Conservation (phyloP, 495 filamentous ascomycete genomes). For the Penicillium verhagenii region DNA sequence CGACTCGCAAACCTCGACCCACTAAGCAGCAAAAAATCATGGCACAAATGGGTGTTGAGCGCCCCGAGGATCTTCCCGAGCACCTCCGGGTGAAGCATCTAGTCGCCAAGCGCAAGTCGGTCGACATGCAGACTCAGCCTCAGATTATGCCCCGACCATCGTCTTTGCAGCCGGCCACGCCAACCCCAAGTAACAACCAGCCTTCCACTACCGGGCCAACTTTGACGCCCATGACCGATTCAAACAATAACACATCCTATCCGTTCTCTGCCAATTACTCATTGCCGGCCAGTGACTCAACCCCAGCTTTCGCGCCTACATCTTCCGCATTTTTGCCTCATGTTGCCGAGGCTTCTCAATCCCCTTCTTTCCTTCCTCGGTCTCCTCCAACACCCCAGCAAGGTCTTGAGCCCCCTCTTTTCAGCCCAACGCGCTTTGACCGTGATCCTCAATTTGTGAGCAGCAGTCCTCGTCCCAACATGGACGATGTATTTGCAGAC, state of each 20-base stretch:
- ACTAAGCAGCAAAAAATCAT: conserved; percentile 98
- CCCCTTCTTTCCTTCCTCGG: conserved; percentile 42
- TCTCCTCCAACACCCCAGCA: conserved; percentile 41
- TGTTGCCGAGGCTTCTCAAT: conserved; percentile 30
- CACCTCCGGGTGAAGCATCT: conserved; percentile 74
- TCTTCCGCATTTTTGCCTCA: conserved; percentile 44
- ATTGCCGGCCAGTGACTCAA: conserved; percentile 36
- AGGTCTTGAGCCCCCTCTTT: conserved; percentile 39
- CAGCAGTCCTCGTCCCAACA: conserved; percentile 44
- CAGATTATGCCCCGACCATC: conserved; percentile 17
- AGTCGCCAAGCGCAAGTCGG: conserved; percentile 50
- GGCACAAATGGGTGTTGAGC: conserved; percentile 77
- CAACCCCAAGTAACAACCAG: conserved; percentile 23
- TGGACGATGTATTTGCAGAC: conserved; percentile 50
- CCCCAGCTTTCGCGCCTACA: conserved; percentile 40
- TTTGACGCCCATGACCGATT: conserved; percentile 35
- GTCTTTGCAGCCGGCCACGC: conserved; percentile 30
- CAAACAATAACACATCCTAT: conserved; percentile 30
- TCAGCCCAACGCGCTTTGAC: conserved; percentile 39
- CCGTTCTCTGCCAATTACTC: conserved; percentile 45
- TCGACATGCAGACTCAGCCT: conserved; percentile 25
- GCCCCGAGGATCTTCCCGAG: conserved; percentile 84
- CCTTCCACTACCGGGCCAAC: conserved; percentile 32
- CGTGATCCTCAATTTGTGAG: conserved; percentile 33
- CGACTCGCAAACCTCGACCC: conserved; percentile 94